Base-by-base conservation (phyloP, 345 rosid genomes). In the Rubroshorea leprosula region DNA sequence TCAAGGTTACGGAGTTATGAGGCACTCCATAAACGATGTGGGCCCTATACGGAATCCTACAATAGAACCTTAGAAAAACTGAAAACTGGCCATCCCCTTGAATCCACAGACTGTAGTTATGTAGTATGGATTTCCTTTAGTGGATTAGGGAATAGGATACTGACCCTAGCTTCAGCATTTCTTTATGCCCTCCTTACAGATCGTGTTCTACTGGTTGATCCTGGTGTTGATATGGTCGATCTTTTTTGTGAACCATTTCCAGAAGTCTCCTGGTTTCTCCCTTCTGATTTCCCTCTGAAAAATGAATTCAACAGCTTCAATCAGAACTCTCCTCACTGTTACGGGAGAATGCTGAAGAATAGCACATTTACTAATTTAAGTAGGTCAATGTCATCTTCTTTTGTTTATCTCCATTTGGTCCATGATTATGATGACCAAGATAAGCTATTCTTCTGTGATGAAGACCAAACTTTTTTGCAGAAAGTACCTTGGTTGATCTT, bases 161-260 rank as follows among this genome's bases (percentile, higher is more conserved):
- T 87, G 20, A 73, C 83, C 45, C 65, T 87, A 27, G 70, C 85
- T 47, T 80, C 91, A 6, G 72, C 76, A 5, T 84, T 87, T 69
- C 77, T 87, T 3, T 86, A 86, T 19, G 87, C 90, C 49, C 73
- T 86, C 61, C 74, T 86, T 58, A 77, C 94, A 3, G 63, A 81
- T 54, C 72, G 87, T 51, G 79, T 83, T 67, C 57, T 86, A 61
- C 82, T 83, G 1, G 78, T 81, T 15, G 90, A 86, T 54, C 80
- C 5, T 3, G 31, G 31, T 27, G 31, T 27, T 27, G 80, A 83
- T 49, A 72, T 81, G 44, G 44, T 47, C 2, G 74, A 67, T 64
- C 62, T 86, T 6, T 86, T 86, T 75, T 86, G 89, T 12, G 82
- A 81, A 68, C 85, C 90, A 5, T 83, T 83, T 65, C 85, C 85